phyloP scores from a whole-genome alignment of 2,329 filamentous ascomycete genomes.

The Pseudopithomyces maydicus region DNA sequence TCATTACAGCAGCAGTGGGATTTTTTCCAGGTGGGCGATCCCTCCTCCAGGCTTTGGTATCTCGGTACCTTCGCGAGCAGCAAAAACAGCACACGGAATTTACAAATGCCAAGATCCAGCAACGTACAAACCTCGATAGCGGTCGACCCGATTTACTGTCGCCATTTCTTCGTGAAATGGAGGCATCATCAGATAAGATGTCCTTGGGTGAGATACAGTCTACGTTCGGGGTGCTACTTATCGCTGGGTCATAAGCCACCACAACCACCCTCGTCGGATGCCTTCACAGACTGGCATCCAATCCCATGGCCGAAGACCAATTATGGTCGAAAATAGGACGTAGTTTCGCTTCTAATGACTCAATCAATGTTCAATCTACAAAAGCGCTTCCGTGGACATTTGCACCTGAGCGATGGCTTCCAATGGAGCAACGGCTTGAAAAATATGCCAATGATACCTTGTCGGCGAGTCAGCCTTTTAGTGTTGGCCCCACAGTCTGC shows the following conservation, averaged over 20 bases:
- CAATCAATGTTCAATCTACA: conserved; percentile 9
- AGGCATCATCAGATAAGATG: conserved; percentile 8
- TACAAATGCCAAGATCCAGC: conserved; percentile 7
- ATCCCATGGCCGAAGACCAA: conserved; percentile 1
- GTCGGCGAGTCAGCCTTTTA: conserved; percentile 42
- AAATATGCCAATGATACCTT: conserved; percentile 9
- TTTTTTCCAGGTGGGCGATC: background rate
- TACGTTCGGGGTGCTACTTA: conserved; percentile 11
- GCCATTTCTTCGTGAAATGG: conserved; percentile 12
- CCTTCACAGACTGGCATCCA: background rate
- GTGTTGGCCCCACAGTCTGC: conserved; percentile 41
- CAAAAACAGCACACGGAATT: conserved; percentile 9
- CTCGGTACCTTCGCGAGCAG: background rate
- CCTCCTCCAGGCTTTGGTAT: background rate
- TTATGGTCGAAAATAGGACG: conserved; percentile 9
- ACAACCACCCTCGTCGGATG: conserved; percentile 7
- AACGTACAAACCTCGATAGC: conserved; percentile 11
- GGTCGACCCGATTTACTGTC: conserved; percentile 12
- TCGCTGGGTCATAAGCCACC: conserved; percentile 14
- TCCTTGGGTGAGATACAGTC: conserved; percentile 9
- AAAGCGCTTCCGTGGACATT: conserved; percentile 6
- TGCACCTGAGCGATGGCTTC: conserved; percentile 18
- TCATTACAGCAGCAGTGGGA: conserved; percentile 7
- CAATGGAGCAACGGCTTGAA: conserved; percentile 5
- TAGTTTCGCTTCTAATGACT: conserved; percentile 1